phyloP scores from a whole-genome alignment of 148 eudicot genomes.

The Vaccinium corymbosum region DNA sequence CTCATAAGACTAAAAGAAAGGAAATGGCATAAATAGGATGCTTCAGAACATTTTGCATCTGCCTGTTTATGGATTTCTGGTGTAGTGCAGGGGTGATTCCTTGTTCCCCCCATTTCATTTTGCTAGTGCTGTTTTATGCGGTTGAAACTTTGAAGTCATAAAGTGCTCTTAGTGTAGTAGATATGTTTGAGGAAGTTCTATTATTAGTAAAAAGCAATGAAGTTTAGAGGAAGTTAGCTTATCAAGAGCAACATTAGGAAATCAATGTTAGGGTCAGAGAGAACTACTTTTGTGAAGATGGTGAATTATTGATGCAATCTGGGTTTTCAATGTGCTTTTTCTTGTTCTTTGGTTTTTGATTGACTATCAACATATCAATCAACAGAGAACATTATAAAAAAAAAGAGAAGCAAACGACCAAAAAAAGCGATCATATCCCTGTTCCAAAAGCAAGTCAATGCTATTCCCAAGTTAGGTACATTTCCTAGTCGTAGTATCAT shows the following conservation, averaged over 20 bases:
- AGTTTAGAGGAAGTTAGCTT: neutral
- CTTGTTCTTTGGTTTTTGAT: neutral
- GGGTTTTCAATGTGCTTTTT: neutral
- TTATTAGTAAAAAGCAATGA: neutral
- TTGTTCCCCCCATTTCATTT: neutral
- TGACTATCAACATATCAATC: neutral
- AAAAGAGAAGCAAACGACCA: neutral
- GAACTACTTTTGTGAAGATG: neutral
- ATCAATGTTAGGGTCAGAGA: neutral
- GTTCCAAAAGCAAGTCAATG: constrained; percentile 10
- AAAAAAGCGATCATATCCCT: neutral
- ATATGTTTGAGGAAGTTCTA: neutral
- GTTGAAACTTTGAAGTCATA: neutral
- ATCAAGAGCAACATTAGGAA: neutral
- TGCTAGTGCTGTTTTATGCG: neutral
- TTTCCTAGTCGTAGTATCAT: neutral
- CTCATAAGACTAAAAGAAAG: neutral
- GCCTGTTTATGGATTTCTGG: neutral
- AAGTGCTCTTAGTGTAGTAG: neutral
- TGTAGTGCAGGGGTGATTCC: neutral
- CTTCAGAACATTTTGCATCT: constrained; percentile 4
- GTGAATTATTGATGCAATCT: neutral
- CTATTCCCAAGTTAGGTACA: neutral
- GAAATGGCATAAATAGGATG: neutral
- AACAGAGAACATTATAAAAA: neutral